Evolutionary conservation across 2,329 filamentous ascomycete genomes (phyloP), one percentile per base, ranked within the genome.

Genomic region (Pseudopyrenochaeta lycopersici): DNA sequence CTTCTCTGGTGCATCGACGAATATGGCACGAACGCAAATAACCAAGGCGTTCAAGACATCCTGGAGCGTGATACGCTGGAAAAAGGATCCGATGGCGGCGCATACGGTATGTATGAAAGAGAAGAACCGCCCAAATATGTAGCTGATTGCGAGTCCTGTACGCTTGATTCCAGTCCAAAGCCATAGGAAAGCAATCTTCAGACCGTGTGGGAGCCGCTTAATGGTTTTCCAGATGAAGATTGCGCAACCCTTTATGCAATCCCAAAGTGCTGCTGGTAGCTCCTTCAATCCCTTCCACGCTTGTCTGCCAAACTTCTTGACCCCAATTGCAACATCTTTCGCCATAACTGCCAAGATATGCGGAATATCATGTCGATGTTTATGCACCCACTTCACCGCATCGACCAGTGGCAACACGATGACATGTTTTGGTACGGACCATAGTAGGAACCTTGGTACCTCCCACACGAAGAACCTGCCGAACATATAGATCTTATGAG

Each of bases 61-160:
- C 18, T 46, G 49, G 3, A 60, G 35, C 2, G 62, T 65, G 27
- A 65, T 46, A 12, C 30, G 35, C 9, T 56, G 55, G 55, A 65
- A 63, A 44, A 65, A 59, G 3, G 18, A 31, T 11, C 31, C 31
- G 23, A 63, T 32, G 1, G 54, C 60, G 7, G 47, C 15, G 42
- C 58, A 23, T 1, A 47, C n/a, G 1, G 62, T 65, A 15, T 65
- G 62, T 4, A 63, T 14, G 35, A 65, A 56, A 2, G 62, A 60
- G 32, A 59, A 30, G 29, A 63, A 31, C 2, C 49, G 52, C n/a
- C 3, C 40, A 32, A 61, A 23, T 7, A 53, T 30, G n/a, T 57
- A 41, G 3, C 9, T 33, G 15, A 60, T 38, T 1, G 42, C 52
- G 10, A 11, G 21, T 4, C 52, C 54, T 9, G 39, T 35, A 1